Percentiles rank a stretch among this genome's conserved stretches.
Evolutionary conservation across 345 rosid species (phyloP).

Genomic region (Ailanthus altissimus): DNA sequence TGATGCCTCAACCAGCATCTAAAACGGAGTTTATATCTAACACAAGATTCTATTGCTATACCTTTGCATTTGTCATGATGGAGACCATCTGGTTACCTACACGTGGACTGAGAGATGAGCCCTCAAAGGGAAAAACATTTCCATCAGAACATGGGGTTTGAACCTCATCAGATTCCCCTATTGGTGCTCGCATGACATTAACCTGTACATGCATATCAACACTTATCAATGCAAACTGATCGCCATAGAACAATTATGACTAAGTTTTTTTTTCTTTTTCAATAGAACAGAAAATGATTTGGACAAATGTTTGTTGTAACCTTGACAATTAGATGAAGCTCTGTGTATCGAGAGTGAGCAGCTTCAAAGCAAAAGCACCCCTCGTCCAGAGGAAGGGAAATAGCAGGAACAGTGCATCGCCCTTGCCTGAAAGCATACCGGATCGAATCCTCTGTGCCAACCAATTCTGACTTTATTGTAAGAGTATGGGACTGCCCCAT

Average conservation of each 20-base stretch:
- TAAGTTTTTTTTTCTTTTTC: background rate
- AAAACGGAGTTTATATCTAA: background rate
- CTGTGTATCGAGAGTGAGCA: conserved; percentile 42
- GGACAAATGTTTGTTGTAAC: conserved; percentile 12
- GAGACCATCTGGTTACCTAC: conserved; percentile 16
- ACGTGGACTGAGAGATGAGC: conserved; percentile 13
- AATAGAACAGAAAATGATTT: background rate
- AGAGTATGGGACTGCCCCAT: conserved; percentile 44
- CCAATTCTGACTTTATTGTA: conserved; percentile 33
- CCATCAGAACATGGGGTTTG: conserved; percentile 24
- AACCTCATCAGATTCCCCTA: conserved; percentile 18
- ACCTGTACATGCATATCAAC: conserved; percentile 25
- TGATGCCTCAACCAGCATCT: background rate
- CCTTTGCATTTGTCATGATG: conserved; percentile 24
- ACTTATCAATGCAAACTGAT: background rate
- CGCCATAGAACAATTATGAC: background rate
- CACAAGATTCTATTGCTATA: background rate
- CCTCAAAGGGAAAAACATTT: conserved; percentile 15
- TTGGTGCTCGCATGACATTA: conserved; percentile 18
- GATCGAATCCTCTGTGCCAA: conserved; percentile 21
- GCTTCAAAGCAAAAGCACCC: conserved; percentile 45
- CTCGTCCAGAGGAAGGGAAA: conserved; percentile 45
- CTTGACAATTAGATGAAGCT: conserved; percentile 41
- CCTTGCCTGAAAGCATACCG: conserved; percentile 50
- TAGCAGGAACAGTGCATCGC: conserved; percentile 44